phyloP scores from a whole-genome alignment of 495 filamentous ascomycete species.

The Choiromyces venosus region DNA sequence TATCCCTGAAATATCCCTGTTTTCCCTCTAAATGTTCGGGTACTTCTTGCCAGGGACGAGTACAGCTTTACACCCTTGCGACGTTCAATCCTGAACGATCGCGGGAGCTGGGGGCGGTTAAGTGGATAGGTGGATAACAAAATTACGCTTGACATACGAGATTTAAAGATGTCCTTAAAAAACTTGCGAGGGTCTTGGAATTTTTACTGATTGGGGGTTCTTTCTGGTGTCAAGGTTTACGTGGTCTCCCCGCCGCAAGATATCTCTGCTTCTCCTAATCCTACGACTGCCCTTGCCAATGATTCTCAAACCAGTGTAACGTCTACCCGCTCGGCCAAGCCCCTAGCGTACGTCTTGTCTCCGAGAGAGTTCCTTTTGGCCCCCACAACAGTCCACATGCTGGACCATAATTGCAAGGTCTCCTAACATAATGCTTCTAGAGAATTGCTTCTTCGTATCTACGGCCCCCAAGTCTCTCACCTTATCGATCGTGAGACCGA shows the following conservation, averaged over 20 bases:
- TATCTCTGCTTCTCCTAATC: slow-evolving; percentile 42
- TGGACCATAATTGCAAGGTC: neutral
- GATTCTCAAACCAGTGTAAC: neutral
- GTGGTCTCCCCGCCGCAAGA: slow-evolving; percentile 75
- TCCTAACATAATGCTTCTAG: slow-evolving; percentile 40
- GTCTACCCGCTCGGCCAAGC: neutral
- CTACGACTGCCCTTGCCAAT: neutral
- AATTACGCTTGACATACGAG: neutral
- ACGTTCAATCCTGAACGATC: neutral
- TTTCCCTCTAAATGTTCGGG: no score
- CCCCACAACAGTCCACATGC: neutral
- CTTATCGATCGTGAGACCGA: slow-evolving; percentile 91
- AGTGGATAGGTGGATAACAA: neutral
- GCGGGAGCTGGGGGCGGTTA: neutral
- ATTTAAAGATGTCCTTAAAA: no score
- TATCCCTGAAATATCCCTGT: no score
- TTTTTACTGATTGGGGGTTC: neutral
- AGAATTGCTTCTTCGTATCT: slow-evolving; percentile 86
- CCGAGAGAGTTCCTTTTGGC: neutral
- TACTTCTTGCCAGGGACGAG: no score
- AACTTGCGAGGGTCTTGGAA: neutral
- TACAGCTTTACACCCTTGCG: neutral
- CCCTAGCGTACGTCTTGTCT: neutral
- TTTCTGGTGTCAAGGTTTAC: slow-evolving; percentile 48
- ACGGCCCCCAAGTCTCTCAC: slow-evolving; percentile 92